These are phyloP conservation scores for Alisma plantagoaquatica DNA, from an alignment of 106 monocot genomes.

Conservation along the genomic window DNA sequence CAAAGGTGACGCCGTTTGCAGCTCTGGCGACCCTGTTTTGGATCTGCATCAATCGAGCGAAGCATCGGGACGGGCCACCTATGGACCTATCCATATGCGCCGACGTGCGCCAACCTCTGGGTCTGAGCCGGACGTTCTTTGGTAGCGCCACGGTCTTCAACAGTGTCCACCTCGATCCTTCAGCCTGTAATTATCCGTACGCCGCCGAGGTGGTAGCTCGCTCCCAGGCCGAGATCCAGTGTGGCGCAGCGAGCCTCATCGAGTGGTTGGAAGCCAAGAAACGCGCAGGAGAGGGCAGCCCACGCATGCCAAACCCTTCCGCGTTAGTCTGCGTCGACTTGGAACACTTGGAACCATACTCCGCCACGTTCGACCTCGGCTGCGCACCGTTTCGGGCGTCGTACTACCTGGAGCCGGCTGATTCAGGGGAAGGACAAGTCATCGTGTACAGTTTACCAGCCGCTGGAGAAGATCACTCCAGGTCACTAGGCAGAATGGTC, in stretches of 20 bases:
- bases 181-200: neutral
- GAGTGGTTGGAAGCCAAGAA: constrained; percentile 3
- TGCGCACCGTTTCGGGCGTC: constrained; percentile 1
- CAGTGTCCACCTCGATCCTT: neutral
- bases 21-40: constrained; percentile 13
- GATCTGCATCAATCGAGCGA: constrained; percentile 3
- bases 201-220: constrained; percentile 3
- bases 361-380: constrained; percentile 1
- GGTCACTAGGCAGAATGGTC: constrained; percentile 1
- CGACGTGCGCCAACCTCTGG: constrained; percentile 1
- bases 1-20: neutral
- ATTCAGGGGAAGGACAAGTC: neutral
- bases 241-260: neutral
- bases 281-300: neutral
- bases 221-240: neutral
- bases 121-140: constrained; percentile 6
- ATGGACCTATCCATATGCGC: constrained; percentile 2
- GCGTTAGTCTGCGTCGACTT: constrained; percentile 10
- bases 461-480: neutral
- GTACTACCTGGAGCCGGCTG: constrained; percentile 4
- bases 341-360: constrained; percentile 1
- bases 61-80: neutral
- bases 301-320: too few species aligned
- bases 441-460: constrained; percentile 4
- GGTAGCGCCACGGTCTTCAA: constrained; percentile 12